Conservation (phyloP, 768 basidiomycete genomes). For the Collybia mongolica region DNA sequence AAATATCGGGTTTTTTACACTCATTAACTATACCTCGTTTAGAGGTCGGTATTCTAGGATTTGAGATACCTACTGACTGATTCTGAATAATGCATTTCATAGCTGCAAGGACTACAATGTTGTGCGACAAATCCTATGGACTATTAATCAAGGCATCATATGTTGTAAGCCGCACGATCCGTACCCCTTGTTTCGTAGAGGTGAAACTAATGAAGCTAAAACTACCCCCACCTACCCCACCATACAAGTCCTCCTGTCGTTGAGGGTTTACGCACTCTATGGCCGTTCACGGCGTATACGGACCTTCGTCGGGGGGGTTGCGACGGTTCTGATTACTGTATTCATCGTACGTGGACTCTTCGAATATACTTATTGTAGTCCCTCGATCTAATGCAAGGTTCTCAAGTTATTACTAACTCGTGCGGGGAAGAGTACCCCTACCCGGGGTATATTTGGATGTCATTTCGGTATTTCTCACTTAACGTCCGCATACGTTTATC, state of each 20-base stretch:
- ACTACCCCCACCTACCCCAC: not conserved
- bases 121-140: not conserved
- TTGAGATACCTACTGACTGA: too few relatives aligned
- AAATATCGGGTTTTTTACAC: too few relatives aligned
- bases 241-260: not conserved
- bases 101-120: too few relatives aligned
- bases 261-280: slow-evolving; percentile 1
- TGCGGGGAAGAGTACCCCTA: slow-evolving; percentile 1
- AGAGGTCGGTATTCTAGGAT: too few relatives aligned
- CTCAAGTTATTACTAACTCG: not conserved
- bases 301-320: not conserved
- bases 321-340: not conserved
- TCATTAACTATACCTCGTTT: too few relatives aligned
- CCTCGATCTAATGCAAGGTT: too few relatives aligned
- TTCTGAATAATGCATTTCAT: too few relatives aligned
- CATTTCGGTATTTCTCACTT: slow-evolving; percentile 10
- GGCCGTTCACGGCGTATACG: not conserved
- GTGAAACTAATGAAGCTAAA: too few relatives aligned
- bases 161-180: not conserved
- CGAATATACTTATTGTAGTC: too few relatives aligned
- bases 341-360: not conserved
- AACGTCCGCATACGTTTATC: not conserved
- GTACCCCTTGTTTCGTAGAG: not conserved
- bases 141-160: not conserved
- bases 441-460: slow-evolving; percentile 14